Evolutionary conservation across 1,284 basidiomycete species (phyloP), one percentile per base, ranked within the genome.

Genomic region (Cryptococcus amylolentus): DNA sequence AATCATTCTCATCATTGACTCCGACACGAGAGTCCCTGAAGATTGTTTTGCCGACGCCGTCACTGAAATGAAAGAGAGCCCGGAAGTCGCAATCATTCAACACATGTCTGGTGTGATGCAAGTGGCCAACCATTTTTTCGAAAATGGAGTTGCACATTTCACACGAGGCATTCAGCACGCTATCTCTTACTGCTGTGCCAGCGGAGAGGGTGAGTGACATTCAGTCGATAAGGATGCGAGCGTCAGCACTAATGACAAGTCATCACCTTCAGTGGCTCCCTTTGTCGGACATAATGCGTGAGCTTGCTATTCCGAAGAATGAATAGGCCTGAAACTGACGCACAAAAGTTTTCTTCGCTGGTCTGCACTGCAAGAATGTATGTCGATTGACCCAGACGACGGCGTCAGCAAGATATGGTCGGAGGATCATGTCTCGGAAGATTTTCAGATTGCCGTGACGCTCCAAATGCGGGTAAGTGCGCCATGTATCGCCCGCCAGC

Each of bases 21-120:
- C 87, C 4, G 89, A 91, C 75, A 92, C 89, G n/a, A 77, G 90
- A 56, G 88, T 92, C 0, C 89, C 89, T 3, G 86, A 87, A 73
- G 90, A 91, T 71, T 92, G 88, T 70, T 84, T 92, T 69, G 81
- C 88, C 52, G 89, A 91, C 75, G 89, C 89, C 1, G 89, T 88
- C 2, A 83, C 86, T 27, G 89, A 92, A 72, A 82, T 91, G 66
- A 78, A 82, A 3, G 86, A 87, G 72, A 84, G 82, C 61, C 88
- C 88, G 40, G 87, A 91, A 49, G 83, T 91, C 37, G 89, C 84
- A 3, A 88, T 91, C 72, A 85, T 92, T 45, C 70, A 72, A 54
- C 66, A 70, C 31, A 77, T 78, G 66, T 79, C 78, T 5, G 72
- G 63, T 49, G 74, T 76, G 53, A 89, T 91, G 87, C 86, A 90